phyloP scores from a whole-genome alignment of 2,329 filamentous ascomycete species.

The Colletotrichum endophyticum region DNA sequence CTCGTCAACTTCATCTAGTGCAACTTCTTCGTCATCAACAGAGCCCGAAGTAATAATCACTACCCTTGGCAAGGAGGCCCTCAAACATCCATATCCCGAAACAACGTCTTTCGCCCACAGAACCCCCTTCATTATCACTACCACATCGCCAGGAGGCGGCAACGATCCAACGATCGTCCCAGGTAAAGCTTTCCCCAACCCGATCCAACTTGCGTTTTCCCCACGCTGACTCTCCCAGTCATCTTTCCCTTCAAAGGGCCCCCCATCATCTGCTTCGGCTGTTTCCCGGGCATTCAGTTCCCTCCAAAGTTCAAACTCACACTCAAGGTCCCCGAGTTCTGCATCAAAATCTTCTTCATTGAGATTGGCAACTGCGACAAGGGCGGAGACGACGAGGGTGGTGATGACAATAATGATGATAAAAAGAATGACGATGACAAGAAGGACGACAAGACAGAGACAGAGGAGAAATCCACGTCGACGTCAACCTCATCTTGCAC shows the following conservation, averaged over 20 bases:
- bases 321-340: background rate
- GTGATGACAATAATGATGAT: background rate
- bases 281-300: background rate
- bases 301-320: background rate
- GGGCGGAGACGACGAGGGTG: background rate
- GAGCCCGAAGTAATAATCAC: background rate
- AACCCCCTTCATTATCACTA: background rate
- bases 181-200: background rate
- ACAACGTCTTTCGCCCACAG: background rate
- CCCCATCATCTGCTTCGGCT: background rate
- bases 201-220: fast-evolving
- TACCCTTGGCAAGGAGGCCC: background rate
- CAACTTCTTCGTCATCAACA: background rate
- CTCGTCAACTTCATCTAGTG: background rate
- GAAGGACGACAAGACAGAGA: background rate
- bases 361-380: background rate
- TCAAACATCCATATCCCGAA: background rate
- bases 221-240: background rate
- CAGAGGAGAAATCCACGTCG: background rate
- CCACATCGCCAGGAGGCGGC: background rate
- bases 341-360: background rate
- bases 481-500: slow-evolving; percentile 1
- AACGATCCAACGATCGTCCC: background rate
- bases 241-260: background rate
- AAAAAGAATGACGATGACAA: background rate